Base-by-base conservation (phyloP, 495 filamentous ascomycete species). In the Parathielavia appendiculata region DNA sequence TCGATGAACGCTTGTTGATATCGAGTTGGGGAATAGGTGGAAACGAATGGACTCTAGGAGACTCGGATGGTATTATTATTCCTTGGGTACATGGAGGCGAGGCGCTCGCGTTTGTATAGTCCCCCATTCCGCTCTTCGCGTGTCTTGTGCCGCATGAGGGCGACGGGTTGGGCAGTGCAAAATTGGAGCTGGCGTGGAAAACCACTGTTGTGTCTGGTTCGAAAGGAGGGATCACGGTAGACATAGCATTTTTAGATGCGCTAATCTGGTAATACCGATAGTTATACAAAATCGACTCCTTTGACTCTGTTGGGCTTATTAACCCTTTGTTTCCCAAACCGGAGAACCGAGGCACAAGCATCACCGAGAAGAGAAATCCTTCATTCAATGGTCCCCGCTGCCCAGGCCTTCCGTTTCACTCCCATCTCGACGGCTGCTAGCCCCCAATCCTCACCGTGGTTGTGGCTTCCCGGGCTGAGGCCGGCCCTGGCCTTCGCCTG, bases 401-500 rank as follows among this genome's bases (percentile, higher is more conserved):
- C 79, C 86, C 86, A 89, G 46, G 77, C 78, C 66, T 75, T 85
- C 63, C 84, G 78, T 75, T 88, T 90, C 12, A 83, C 78, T 4
- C 81, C 85, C 74, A 91, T 77, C 75, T 91, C 87, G 30, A 90
- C 87, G 46, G 87, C 87, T 35, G 79, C 81, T 14, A 76, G 71
- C n/a, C 90, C 90, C 90, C 89, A 93, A 69, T 93, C 90, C 68
- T 92, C 89, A 22, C 89, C 90, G 71, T 92, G 89, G 71, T 91
- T 92, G 65, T 92, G 89, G 54, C 81, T 76, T 51, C 76, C 79
- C 2, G 66, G 66, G 1, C 75, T 79, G 51, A 96, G 67, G 3
- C 93, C 93, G n/a, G 93, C 93, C 60, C 93, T 81, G 43, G 85
- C 85, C 76, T 84, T 77, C 11, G 87, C 93, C 70, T 98, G 93